Base-by-base conservation (phyloP, 2,329 filamentous ascomycete species). In the Xylaria sp. region DNA sequence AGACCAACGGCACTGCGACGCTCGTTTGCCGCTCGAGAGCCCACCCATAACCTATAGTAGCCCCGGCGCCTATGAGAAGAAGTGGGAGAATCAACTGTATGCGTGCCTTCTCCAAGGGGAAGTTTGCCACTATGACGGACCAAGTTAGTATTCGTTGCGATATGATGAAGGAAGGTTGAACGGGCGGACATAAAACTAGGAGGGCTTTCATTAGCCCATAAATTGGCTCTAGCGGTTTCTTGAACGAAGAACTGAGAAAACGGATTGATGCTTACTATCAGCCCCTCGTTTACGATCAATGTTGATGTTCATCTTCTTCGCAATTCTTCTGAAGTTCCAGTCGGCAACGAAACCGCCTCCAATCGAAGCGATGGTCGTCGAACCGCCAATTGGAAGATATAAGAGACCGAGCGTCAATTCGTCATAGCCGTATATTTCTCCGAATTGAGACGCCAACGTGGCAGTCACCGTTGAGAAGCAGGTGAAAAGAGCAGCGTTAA, bases 251-350 rank as follows among this genome's bases (percentile, higher is more conserved):
- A 50, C 1, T 28, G 28, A 14, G 23, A 57, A 31, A 9, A 31
- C 9, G 9, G 17, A 50, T 28, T 15, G 12, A 19, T 50, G 49
- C 65, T 67, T 61, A 67, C 65, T 74, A 67, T 86, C 79, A 63
- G 82, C 79, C 19, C 83, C 82, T 9, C 86, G 84, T 65, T 84
- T 87, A 61, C 80, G 82, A 64, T 85, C 84, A 66, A 92, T 84
- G 2, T 79, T 77, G 60, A 92, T 79, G 5, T 87, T 87, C 15
- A 89, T 78, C 33, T 82, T 81, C 51, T 79, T 81, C 1, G 91
- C 90, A 49, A 88, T 83, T 40, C 89, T 84, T 6, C 87, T 82
- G 74, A 91, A 96, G 74, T 93, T 93, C 81, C 85, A 88, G 74
- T 87, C 84, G 50, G 85, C 77, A 5, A 86, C 71, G 66, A 82